Evolutionary conservation across 495 filamentous ascomycete genomes (phyloP), one percentile per base, ranked within the genome.

Genomic region (Neurospora intermedia): DNA sequence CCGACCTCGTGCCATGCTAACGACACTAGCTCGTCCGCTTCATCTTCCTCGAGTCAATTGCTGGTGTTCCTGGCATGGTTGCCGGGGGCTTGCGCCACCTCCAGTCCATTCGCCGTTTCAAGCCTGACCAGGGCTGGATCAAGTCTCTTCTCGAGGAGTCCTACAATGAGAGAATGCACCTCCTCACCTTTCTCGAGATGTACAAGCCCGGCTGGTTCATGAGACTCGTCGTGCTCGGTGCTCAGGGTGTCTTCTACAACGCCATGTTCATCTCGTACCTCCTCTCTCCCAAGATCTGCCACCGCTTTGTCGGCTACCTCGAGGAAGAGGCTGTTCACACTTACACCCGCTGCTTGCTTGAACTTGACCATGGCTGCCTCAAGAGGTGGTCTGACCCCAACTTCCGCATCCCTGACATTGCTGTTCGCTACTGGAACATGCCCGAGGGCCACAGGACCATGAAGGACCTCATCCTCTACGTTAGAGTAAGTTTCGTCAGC

Each of bases 321-420:
- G 96, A 98, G 80, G 96, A 98, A 81, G 96, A 99, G 78, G 96
- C 96, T 0, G 94, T 98, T 8, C 88, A 97, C 76, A 99, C 96
- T 3, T 99, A 99, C 84, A 94, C 93, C 0, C 90, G 94, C 13
- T 90, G 90, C 73, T 92, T 99, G 77, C 79, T 87, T 39, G 96
- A 98, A 75, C 85, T 99, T 18, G 96, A 99, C 62, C 85, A 86
- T 3, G 95, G 94, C 41, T 88, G 87, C 73, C 86, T 98, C 4
- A 93, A 94, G 2, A 88, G 89, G 75, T 99, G 96, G 95, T 78
- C 83, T 18, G 80, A 82, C 72, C 84, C 89, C 41, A 86, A 89
- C 9, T 88, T 97, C 76, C 80, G 88, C 62, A 93, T 94, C n/a
- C 96, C 96, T 10, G 92, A 96, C 71, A 92, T 99, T 73, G 96